phyloP scores from a whole-genome alignment of 176 grass and related monocot genomes.

The Neostapfia colusana region DNA sequence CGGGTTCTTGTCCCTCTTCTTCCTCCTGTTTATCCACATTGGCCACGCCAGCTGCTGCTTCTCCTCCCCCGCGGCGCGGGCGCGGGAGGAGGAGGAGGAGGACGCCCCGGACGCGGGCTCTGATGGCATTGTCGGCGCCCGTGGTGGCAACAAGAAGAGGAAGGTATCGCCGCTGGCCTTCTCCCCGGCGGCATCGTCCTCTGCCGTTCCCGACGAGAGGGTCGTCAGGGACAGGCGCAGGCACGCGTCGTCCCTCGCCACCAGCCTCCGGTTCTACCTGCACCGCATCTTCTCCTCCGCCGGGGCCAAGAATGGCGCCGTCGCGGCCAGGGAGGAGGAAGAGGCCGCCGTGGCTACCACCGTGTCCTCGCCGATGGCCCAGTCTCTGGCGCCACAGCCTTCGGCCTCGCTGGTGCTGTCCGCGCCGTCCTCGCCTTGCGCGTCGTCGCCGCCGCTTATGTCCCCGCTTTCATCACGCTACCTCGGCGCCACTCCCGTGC shows the following conservation, averaged over 20 bases:
- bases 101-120: background rate
- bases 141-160: constrained; percentile 56
- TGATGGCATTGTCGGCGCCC: background rate
- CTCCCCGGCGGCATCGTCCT: constrained; percentile 32
- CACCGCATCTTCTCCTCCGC: constrained; percentile 54
- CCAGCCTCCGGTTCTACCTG: constrained; percentile 42
- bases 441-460: constrained; percentile 34
- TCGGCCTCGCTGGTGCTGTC: constrained; percentile 43
- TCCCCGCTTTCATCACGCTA: constrained; percentile 41
- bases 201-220: background rate
- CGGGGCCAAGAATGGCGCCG: background rate
- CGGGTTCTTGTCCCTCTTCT: constrained; percentile 62
- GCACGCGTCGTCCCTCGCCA: constrained; percentile 41
- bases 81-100: constrained; percentile 39
- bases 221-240: constrained; percentile 14
- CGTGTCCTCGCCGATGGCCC: constrained; percentile 21
- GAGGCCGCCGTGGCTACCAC: constrained; percentile 13
- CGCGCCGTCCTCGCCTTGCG: constrained; percentile 45
- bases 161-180: constrained; percentile 63
- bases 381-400: constrained; percentile 24
- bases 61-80: constrained; percentile 18
- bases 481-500: constrained; percentile 33
- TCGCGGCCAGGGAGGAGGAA: background rate
- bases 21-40: constrained; percentile 62
- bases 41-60: constrained; percentile 61